Evolutionary conservation across 768 basidiomycete genomes (phyloP), one percentile per base, ranked within the genome.

Genomic region (Tephrocybe sp.): DNA sequence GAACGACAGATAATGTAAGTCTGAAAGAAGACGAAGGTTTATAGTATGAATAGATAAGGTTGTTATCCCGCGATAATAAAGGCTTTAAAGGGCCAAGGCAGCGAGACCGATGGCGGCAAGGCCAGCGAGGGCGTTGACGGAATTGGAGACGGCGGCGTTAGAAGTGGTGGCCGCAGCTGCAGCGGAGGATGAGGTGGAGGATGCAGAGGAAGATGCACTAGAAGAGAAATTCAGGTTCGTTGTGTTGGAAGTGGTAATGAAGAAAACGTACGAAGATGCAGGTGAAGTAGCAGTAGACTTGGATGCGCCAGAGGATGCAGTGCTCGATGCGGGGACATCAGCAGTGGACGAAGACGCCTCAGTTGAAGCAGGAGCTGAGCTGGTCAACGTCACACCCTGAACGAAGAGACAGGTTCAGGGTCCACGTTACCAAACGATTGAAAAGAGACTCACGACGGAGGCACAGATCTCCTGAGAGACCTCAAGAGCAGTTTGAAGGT

Each of bases 301-400:
- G 17, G 60, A 31, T 16, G 45, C 44, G 20, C 57, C 45, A 19
- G 46, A 43, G 51, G 56, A 39, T 30, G 33, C 31, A 35, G 54
- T 30, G 31, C 47, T 19, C 38, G 54, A 34, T 13, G 47, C 5
- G 38, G 6, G 30, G 10, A 11, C 34, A 13, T 43, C 32, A 39
- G 35, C 41, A 26, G 56, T 43, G n/a, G 59, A 13, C 2, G 53
- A 17, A 2, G 53, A 19, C 46, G 41, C 33, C 23, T 49, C 17
- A 4, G 53, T 33, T 1, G 59, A 19, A 46, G 44, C 30, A 32
- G 59, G 38, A 14, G 60, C 56, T 7, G 64, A 48, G 42, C 63
- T 55, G 14, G 71, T 74, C 55, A 85, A 65, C 5, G 77, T 80
- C 5, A 85, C 78, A 51, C 80, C 80, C 82, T 84, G 33, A 8